Evolutionary conservation across 441 rosid genomes (phyloP).

Genomic region (Mallotus repandus): DNA sequence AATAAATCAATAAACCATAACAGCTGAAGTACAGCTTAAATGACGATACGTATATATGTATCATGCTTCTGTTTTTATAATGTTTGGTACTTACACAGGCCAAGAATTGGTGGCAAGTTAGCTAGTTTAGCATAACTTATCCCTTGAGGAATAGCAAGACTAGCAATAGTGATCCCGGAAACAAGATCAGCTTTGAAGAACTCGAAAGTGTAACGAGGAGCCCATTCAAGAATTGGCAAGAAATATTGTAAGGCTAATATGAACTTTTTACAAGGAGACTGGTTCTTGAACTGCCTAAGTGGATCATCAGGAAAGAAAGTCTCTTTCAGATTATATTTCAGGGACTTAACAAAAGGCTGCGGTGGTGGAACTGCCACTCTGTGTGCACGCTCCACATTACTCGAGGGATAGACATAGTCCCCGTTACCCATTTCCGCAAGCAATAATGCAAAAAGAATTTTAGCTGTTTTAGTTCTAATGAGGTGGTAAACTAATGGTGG

Average conservation of each 20-base stretch:
- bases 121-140: slow-evolving; percentile 93
- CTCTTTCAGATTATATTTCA: slow-evolving; percentile 67
- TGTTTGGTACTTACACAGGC: slow-evolving; percentile 61
- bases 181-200: slow-evolving; percentile 75
- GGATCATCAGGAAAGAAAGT: slow-evolving; percentile 96
- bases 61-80: too few species aligned
- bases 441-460: too few species aligned
- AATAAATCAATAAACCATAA: background rate
- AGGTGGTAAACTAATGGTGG: background rate
- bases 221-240: slow-evolving; percentile 83
- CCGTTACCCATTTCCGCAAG: slow-evolving; percentile 37
- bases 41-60: too few species aligned
- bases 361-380: slow-evolving; percentile 70
- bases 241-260: slow-evolving; percentile 59
- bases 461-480: background rate
- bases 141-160: slow-evolving; percentile 95
- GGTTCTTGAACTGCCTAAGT: slow-evolving; percentile 79
- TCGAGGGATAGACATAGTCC: slow-evolving; percentile 40
- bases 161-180: slow-evolving; percentile 87
- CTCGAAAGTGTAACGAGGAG: slow-evolving; percentile 61
- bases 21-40: too few species aligned
- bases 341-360: slow-evolving; percentile 67
- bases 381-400: slow-evolving; percentile 33
- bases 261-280: slow-evolving; percentile 38
- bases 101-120: slow-evolving; percentile 92